Conservation (phyloP, 139 green algal species). For the Micractinium sp. region DNA sequence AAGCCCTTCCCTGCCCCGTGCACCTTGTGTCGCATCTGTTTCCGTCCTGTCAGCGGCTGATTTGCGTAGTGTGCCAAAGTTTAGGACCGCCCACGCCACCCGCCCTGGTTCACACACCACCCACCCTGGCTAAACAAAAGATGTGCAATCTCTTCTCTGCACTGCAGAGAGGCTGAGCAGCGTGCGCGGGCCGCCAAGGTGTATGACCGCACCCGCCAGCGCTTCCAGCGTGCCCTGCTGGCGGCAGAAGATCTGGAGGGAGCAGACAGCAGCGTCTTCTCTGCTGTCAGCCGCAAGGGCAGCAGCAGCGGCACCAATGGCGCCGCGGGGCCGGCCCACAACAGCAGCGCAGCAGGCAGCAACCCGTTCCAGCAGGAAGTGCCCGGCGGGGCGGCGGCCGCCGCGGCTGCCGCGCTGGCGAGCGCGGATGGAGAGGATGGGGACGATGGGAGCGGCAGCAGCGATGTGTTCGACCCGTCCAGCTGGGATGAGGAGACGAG, state of each 20-base stretch:
- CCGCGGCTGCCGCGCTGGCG: not conserved
- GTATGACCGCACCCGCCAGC: conserved; percentile 27
- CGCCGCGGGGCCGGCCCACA: not conserved
- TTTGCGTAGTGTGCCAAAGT: no score
- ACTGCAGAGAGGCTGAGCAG: conserved; percentile 25
- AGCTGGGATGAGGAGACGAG: conserved; percentile 39
- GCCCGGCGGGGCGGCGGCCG: not conserved
- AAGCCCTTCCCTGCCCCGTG: no score
- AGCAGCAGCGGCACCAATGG: not conserved
- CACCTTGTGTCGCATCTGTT: not conserved
- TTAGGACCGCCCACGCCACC: not conserved
- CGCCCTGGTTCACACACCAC: not conserved
- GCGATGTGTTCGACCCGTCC: conserved; percentile 23
- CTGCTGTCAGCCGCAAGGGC: conserved; percentile 9
- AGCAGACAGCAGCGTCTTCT: conserved; percentile 8
- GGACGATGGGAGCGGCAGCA: not conserved
- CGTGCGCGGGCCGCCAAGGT: not conserved
- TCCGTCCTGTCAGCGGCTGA: no score
- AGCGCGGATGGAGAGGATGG: not conserved
- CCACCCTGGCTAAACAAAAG: not conserved
- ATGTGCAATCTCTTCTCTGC: not conserved
- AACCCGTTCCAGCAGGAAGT: not conserved
- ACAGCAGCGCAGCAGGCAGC: not conserved
- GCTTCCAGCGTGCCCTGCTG: conserved; percentile 43
- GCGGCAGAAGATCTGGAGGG: conserved; percentile 31